These are phyloP conservation scores for Uronychia setigera DNA, from an alignment of 73 alveolate species.

Conservation along the genomic window DNA sequence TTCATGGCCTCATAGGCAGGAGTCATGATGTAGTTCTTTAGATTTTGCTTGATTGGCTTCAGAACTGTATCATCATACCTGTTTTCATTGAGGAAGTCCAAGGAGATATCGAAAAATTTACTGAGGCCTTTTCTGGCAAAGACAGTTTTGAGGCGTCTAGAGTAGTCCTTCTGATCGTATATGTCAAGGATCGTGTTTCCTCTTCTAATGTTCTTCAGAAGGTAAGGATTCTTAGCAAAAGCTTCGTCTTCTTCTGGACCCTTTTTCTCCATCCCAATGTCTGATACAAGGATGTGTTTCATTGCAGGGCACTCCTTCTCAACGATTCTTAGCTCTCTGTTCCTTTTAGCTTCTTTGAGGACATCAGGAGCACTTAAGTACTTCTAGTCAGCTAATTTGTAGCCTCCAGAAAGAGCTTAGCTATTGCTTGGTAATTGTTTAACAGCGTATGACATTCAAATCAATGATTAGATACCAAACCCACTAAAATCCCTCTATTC, in stretches of 20 bases:
- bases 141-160: constrained; percentile 13
- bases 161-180: constrained; percentile 9
- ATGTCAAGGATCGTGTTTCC: constrained; percentile 53
- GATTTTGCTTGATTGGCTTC: background rate
- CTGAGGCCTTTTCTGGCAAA: constrained; percentile 56
- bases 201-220: constrained; percentile 54
- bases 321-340: constrained; percentile 4
- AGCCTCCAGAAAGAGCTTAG: no score
- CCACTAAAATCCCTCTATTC: no score
- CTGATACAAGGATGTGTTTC: background rate
- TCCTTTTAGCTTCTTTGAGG: background rate
- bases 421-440: no score
- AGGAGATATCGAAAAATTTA: constrained; percentile 48
- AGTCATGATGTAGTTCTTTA: constrained; percentile 39
- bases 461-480: no score
- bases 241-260: constrained; percentile 48
- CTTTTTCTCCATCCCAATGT: constrained; percentile 16
- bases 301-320: constrained; percentile 4
- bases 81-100: constrained; percentile 19
- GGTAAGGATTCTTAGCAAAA: constrained; percentile 37
- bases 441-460: no score
- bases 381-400: no score
- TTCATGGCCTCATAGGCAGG: constrained; percentile 22
- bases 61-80: constrained; percentile 8
- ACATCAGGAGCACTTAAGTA: no score